phyloP scores from a whole-genome alignment of 2,329 filamentous ascomycete species.

The Colletotrichum sp. region DNA sequence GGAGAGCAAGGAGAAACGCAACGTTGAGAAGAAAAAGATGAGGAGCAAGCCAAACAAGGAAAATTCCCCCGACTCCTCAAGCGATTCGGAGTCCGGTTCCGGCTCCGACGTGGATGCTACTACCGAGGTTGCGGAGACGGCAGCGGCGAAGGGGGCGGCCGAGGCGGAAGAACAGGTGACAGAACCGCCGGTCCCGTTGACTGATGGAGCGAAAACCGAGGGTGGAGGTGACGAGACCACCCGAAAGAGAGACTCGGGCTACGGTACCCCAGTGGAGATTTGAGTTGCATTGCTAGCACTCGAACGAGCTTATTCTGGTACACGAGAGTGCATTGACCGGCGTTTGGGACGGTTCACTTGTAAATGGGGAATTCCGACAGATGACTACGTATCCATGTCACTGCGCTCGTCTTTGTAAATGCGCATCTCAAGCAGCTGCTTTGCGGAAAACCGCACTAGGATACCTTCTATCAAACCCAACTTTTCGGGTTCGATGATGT shows the following conservation, averaged over 20 bases:
- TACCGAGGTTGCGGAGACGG: neutral
- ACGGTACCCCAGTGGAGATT: conserved; percentile 20
- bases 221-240: conserved; percentile 34
- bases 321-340: neutral
- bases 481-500: neutral
- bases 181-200: neutral
- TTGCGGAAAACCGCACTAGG: neutral
- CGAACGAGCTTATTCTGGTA: neutral
- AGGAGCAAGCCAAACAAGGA: conserved; percentile 25
- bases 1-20: conserved; percentile 13
- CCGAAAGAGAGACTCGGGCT: conserved; percentile 24
- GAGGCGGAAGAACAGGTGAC: neutral
- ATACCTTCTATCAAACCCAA: neutral
- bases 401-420: neutral
- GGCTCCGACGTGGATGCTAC: neutral
- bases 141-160: neutral
- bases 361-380: neutral
- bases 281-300: neutral
- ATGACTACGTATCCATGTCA: neutral
- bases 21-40: conserved; percentile 11
- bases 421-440: neutral
- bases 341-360: neutral
- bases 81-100: neutral
- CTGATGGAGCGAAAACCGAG: conserved; percentile 25
- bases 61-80: neutral